Evolutionary conservation across 495 filamentous ascomycete genomes (phyloP).

Genomic region (Corynascus novoguineensis): DNA sequence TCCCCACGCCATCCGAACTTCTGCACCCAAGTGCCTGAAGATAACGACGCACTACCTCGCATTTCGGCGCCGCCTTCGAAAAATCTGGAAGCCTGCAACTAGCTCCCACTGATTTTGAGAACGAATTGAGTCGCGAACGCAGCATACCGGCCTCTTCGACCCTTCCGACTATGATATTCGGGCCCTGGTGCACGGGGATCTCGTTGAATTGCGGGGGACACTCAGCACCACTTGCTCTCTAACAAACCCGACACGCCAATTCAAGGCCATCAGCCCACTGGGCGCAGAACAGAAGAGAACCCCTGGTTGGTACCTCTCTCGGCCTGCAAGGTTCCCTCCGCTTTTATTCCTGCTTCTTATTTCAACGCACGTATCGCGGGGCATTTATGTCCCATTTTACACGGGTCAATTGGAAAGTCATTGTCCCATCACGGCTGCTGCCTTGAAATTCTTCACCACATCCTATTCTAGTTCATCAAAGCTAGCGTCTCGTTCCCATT

Average conservation of each 20-base stretch:
- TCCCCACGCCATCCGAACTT: not conserved
- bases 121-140: not conserved
- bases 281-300: not conserved
- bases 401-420: too few relatives aligned
- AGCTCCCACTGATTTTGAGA: not conserved
- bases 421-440: too few relatives aligned
- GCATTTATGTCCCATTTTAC: too few relatives aligned
- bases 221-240: not conserved
- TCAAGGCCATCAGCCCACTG: not conserved
- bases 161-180: not conserved
- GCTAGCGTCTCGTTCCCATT: conserved; percentile 1
- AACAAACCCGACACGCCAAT: not conserved
- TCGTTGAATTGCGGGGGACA: conserved; percentile 4
- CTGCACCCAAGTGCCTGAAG: too few relatives aligned
- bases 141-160: not conserved
- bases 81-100: not conserved
- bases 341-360: too few relatives aligned
- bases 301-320: too few relatives aligned
- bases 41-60: not conserved
- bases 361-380: too few relatives aligned
- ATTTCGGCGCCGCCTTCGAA: too few relatives aligned
- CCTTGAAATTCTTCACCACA: not conserved
- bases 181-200: not conserved
- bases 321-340: too few relatives aligned
- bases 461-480: not conserved